These are phyloP conservation scores for Solanum infundibuliforme DNA, from an alignment of 257 asterid genomes.

Conservation along the genomic window DNA sequence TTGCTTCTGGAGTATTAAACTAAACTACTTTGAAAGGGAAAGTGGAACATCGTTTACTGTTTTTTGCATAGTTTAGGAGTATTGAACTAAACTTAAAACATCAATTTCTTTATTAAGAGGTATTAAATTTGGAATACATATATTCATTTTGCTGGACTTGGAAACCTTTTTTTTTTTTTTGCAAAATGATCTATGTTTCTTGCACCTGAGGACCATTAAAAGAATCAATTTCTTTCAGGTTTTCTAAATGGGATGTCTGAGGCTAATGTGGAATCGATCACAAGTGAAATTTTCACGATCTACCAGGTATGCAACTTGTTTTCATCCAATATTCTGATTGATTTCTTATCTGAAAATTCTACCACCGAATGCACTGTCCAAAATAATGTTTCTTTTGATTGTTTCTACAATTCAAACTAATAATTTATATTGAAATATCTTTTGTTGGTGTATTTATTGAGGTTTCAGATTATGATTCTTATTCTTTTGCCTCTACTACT, in stretches of 20 bases:
- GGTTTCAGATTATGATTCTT: neutral
- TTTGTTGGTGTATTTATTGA: neutral
- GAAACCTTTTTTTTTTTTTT: neutral
- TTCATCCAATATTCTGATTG: neutral
- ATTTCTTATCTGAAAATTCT: neutral
- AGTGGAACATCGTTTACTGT: too few relatives aligned
- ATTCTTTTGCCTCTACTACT: neutral
- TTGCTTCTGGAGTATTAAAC: too few relatives aligned
- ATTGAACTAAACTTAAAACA: too few relatives aligned
- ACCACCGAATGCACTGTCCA: neutral
- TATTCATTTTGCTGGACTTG: too few relatives aligned
- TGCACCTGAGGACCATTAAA: conserved; percentile 1
- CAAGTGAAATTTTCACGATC: conserved; percentile 48
- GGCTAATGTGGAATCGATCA: conserved; percentile 68
- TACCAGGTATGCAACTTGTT: conserved; percentile 34
- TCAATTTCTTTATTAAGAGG: too few relatives aligned
- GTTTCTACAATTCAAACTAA: neutral
- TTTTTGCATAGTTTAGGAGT: too few relatives aligned
- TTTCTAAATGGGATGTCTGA: conserved; percentile 74
- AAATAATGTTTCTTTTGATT: neutral
- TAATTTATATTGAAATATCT: neutral
- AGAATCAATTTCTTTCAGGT: conserved; percentile 35
- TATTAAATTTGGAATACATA: too few relatives aligned
- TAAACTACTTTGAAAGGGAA: too few relatives aligned
- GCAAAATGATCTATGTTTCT: neutral